Evolutionary conservation across 2,329 filamentous ascomycete species (phyloP).

Genomic region (Helotiales sp.): DNA sequence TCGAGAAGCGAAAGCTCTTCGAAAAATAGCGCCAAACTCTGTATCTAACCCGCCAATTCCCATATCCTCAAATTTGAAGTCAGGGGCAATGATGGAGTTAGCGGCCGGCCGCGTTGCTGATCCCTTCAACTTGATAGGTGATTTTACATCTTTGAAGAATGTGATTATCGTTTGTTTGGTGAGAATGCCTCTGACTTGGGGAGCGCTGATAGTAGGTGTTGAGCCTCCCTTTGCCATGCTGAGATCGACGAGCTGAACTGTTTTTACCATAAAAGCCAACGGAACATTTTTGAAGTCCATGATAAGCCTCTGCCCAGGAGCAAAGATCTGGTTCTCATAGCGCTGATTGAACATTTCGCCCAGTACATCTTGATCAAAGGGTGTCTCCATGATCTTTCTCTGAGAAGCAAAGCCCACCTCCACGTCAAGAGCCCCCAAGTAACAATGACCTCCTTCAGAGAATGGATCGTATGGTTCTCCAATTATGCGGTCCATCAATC

Average conservation of each 20-base stretch:
- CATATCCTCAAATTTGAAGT: constrained; percentile 99
- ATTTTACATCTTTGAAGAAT: constrained; percentile 83
- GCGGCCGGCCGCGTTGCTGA: constrained; percentile 81
- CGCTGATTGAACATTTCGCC: constrained; percentile 58
- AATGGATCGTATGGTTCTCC: constrained; percentile 82
- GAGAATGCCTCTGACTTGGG: constrained; percentile 75
- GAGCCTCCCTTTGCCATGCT: constrained; percentile 69
- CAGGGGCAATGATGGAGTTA: constrained; percentile 89
- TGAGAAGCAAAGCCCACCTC: constrained; percentile 83
- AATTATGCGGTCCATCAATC: constrained; percentile 75
- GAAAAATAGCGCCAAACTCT: constrained; percentile 95
- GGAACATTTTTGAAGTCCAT: constrained; percentile 85
- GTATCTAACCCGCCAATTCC: constrained; percentile 93
- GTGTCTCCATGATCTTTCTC: constrained; percentile 73
- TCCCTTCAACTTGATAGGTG: constrained; percentile 83
- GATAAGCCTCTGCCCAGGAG: constrained; percentile 82
- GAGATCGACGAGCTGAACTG: constrained; percentile 80
- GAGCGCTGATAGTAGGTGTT: constrained; percentile 63
- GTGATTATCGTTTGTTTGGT: constrained; percentile 78
- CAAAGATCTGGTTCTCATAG: constrained; percentile 83
- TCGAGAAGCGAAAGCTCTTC: constrained; percentile 93
- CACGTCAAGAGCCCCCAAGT: constrained; percentile 80
- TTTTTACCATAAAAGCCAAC: constrained; percentile 77
- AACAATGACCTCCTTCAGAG: constrained; percentile 68
- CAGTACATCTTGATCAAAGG: constrained; percentile 84